Evolutionary conservation across 768 basidiomycete species (phyloP), one percentile per base, ranked within the genome.

Genomic region (Mycena olivaceomarginata): DNA sequence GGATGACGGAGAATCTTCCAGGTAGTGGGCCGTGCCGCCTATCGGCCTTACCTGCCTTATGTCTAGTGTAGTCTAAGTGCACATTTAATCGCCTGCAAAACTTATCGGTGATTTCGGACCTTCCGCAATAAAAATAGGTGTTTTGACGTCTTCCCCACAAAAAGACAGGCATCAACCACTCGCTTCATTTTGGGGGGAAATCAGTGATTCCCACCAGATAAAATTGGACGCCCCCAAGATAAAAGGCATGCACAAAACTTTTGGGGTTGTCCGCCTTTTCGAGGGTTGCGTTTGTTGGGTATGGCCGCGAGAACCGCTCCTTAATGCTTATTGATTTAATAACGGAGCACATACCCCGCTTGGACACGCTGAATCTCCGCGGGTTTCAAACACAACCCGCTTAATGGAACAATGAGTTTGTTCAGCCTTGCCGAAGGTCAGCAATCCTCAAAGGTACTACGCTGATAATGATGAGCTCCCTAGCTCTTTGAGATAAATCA

Each of bases 81-180:
- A 39, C 6, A 15, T 62, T 62, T 62, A 39, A 62, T 37, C 59
- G 59, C 3, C 59, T 18, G 60, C 25, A 62, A 31, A 31, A 31
- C 31, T 31, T 31, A 31, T 31, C 31, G 31, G 31, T 31, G 31
- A 31, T 31, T 31, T 62, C 60, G 60, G 60, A 62, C 60, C 60
- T 20, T 62, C 60, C 60, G 60, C 60, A 39, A 62, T 62, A 62
- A 62, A 39, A 62, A 62, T 62, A 62, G 60, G 60, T 62, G 25
- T 62, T 62, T 62, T 16, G 31, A 62, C 31, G 31, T 31, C 31
- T 62, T 40, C 25, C 10, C 39, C 60, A 40, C 60, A 62, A 62
- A 62, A 62, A 62, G 9, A 57, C 56, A 16, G 60, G 12, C 60
- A 40, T 62, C 60, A 62, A 62, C 39, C 60, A 62, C 25, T 37